These are phyloP conservation scores for Casuarina cunninghamiana DNA, from an alignment of 306 rosid species.

Conservation along the genomic window DNA sequence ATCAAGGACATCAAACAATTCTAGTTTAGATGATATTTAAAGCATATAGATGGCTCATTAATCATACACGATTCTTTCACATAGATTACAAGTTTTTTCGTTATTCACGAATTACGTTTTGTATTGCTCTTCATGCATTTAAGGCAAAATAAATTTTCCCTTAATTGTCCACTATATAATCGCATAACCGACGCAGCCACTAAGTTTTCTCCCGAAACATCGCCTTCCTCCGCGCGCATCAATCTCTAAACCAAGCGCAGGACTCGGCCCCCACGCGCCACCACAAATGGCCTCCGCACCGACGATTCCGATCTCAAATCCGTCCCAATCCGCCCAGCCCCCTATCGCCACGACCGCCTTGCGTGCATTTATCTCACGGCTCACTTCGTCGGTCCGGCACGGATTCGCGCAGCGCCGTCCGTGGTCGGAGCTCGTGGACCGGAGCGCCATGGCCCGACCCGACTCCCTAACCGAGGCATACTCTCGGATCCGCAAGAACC, in stretches of 20 bases:
- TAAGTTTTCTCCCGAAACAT: too few species aligned
- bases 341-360: conserved; percentile 81
- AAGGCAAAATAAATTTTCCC: too few species aligned
- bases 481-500: conserved; percentile 88
- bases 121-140: too few species aligned
- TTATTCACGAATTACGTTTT: too few species aligned
- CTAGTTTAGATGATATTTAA: too few species aligned
- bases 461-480: conserved; percentile 80
- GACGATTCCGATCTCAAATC: conserved; percentile 70
- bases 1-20: too few species aligned
- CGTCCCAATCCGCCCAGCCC: conserved; percentile 45
- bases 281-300: conserved; percentile 72
- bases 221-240: too few species aligned
- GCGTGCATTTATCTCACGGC: conserved; percentile 78
- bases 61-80: too few species aligned
- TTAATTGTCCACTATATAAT: too few species aligned
- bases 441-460: conserved; percentile 63
- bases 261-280: conserved; percentile 33
- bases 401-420: conserved; percentile 92
- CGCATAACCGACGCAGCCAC: too few species aligned
- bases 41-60: too few species aligned
- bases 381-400: conserved; percentile 58
- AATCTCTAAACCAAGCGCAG: conserved; percentile 16
- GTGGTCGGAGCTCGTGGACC: conserved; percentile 79
- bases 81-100: too few species aligned